Conservation (phyloP, 1,284 basidiomycete species). For the Agaricales sp. region DNA sequence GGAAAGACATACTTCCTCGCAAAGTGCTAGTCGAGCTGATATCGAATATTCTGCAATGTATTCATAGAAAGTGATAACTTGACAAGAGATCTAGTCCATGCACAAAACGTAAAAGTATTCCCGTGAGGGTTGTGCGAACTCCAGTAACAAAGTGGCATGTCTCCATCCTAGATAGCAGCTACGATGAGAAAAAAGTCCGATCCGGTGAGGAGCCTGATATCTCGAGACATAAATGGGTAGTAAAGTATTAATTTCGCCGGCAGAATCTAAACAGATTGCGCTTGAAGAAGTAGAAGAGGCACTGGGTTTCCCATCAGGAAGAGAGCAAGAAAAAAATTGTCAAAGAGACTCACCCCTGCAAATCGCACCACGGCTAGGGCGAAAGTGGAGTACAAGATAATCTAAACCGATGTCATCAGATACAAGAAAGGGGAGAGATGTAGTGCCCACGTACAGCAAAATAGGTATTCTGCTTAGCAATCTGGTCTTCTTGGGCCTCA, state of each 20-base stretch:
- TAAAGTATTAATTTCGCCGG: conserved; percentile 46
- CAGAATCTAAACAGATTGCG: conserved; percentile 77
- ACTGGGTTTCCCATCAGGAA: conserved; percentile 33
- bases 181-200: background rate
- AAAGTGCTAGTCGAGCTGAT: background rate
- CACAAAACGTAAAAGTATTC: background rate
- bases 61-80: conserved; percentile 26
- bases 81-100: too few species aligned
- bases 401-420: conserved; percentile 7
- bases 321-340: background rate
- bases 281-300: conserved; percentile 74
- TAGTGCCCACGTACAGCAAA: conserved; percentile 41
- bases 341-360: conserved; percentile 51
- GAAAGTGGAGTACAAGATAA: conserved; percentile 89
- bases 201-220: background rate
- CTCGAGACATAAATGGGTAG: background rate
- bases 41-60: conserved; percentile 41
- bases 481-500: conserved; percentile 31
- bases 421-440: background rate
- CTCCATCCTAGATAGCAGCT: background rate
- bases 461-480: conserved; percentile 63
- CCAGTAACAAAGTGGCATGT: background rate
- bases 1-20: background rate
- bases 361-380: conserved; percentile 75
- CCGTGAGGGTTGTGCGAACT: background rate